Conservation (phyloP, 306 rosid species). For the Potentilla sterilis region DNA sequence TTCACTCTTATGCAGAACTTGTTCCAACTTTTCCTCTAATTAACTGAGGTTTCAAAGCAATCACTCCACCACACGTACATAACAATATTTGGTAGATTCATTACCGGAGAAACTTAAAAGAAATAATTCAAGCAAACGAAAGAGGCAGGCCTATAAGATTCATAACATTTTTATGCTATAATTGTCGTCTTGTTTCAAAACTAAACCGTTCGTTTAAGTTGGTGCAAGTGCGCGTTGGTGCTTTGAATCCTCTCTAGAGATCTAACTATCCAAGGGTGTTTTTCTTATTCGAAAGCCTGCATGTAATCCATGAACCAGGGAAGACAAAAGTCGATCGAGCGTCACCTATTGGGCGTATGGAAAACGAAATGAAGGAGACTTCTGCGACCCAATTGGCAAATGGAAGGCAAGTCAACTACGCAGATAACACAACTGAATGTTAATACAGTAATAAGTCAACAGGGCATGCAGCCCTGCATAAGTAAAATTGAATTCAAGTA, state of each 20-base stretch:
- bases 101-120: neutral
- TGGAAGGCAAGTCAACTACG: conserved; percentile 22
- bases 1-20: neutral
- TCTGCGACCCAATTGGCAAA: neutral
- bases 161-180: too few species aligned
- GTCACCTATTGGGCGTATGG: neutral
- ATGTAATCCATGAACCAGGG: neutral
- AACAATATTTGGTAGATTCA: neutral
- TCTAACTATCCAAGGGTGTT: neutral
- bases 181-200: neutral
- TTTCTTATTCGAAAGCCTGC: neutral
- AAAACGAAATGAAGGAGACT: neutral
- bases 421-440: conserved; percentile 19
- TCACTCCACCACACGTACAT: neutral
- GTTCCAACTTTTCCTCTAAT: neutral
- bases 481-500: conserved; percentile 6
- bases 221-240: too few species aligned
- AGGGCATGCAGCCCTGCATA: conserved; percentile 11
- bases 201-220: too few species aligned
- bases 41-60: neutral
- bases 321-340: neutral
- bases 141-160: neutral
- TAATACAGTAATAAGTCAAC: conserved; percentile 1
- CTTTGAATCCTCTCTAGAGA: too few species aligned
- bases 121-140: neutral